Conservation (phyloP, 495 filamentous ascomycete genomes). For the Hypoxylon cercidicola region DNA sequence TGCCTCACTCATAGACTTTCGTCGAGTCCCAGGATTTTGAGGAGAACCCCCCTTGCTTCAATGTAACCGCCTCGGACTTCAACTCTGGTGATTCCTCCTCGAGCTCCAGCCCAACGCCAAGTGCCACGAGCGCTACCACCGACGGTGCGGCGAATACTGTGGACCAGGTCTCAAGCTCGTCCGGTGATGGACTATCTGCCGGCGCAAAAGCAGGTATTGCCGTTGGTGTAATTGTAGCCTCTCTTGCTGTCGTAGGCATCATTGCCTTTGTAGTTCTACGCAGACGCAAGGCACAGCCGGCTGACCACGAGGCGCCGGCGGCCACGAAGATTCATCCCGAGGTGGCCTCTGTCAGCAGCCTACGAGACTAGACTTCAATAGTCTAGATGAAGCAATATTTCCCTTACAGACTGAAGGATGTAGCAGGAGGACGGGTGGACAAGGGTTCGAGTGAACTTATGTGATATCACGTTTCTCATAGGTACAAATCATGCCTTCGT, state of each 20-base stretch:
- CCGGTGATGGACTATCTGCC: constrained; percentile 48
- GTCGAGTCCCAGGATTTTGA: constrained; percentile 54
- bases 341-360: constrained; percentile 41
- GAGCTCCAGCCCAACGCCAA: constrained; percentile 19
- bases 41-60: constrained; percentile 59
- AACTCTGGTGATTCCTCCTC: constrained; percentile 37
- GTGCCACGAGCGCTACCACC: constrained; percentile 17
- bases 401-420: background rate
- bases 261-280: constrained; percentile 42
- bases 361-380: constrained; percentile 7
- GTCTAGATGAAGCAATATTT: background rate
- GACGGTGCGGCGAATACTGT: constrained; percentile 4
- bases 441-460: background rate
- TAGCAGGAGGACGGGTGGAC: background rate
- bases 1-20: constrained; percentile 46
- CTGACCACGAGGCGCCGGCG: constrained; percentile 17
- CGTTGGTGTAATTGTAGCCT: constrained; percentile 57
- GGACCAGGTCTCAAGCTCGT: constrained; percentile 12
- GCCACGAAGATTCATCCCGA: constrained; percentile 30
- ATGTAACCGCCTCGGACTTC: constrained; percentile 55
- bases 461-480: too few relatives aligned
- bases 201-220: constrained; percentile 61
- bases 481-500: too few relatives aligned
- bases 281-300: constrained; percentile 17
- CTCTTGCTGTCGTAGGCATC: constrained; percentile 36